Base-by-base conservation (phyloP, 129 eudicot species). In the Tagetes erecta region DNA sequence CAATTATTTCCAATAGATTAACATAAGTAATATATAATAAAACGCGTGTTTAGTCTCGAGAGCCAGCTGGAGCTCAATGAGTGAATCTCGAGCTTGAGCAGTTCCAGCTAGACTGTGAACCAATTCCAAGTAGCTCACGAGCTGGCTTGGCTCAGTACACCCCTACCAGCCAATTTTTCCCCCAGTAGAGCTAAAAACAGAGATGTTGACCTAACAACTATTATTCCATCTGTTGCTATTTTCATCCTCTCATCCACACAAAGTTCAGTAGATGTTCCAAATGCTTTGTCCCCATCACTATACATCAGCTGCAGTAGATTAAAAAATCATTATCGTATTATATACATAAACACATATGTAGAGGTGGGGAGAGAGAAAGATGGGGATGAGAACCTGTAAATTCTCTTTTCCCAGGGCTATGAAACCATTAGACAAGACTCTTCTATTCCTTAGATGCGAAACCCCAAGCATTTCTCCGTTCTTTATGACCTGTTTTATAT, bases 381-480 rank as follows among this genome's bases (percentile, higher is more conserved):
- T 64, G 46, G 72, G 9, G 56, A 57, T 51, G 10, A 65, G 14
- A 51, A 94, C 98, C 97, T 94, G 98, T 76, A 94, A 78, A 69
- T 88, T 94, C 79, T 86, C 93, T 83, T 88, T 94, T 8, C 99
- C 99, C 11, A 94, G 82, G 82, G 86, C 65, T 66, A 85, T 77
- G 52, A 90, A 94, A 47, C 99, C 99, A 84, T 91, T 91, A 3
- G 99, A 94, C 68, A 90, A 79, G 76, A 94, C 97, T 81, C 88
- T 85, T 78, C 96, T 85, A 82, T 90, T 94, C 84, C 97, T 88
- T 70, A 94, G 72, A 86, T 94, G 99, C 20, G 99, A 94, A 41
- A 94, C 97, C 35, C 99, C 99, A 46, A 94, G 91, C 99, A 94
- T 94, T 86, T 94, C 99, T 68, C 99, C 99, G 7, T 94, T 94